Evolutionary conservation across 257 asterid genomes (phyloP), one percentile per base, ranked within the genome.

Genomic region (Penstemon eatonii): DNA sequence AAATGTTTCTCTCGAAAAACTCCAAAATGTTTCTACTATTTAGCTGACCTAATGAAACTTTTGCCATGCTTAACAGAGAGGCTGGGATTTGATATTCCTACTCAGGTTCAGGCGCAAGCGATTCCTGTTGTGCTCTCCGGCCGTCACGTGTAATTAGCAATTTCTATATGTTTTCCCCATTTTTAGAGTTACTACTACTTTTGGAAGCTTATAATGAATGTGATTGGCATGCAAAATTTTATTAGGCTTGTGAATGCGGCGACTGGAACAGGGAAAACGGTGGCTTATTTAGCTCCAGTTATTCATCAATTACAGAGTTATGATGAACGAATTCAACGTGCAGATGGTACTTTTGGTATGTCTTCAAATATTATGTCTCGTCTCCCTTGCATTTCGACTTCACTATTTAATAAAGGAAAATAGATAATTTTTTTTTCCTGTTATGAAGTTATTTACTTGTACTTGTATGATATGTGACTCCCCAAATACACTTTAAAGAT

Each of bases 241-340:
- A 44, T 55, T 61, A 94, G 99, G 89, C 92, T 94, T 68, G 96
- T 94, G 56, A 94, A 91, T 81, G 99, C 97, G 0, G 95, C 97
- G 0, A 94, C 97, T 50, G 99, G 99, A 45, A 94, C 93, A 57
- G 99, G 97, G 64, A 94, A 94, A 78, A 94, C 99, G 13, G 86
- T 91, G 68, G 94, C 96, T 4, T 94, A 94, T 86, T 74, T 94
- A 69, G 95, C 99, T 69, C 99, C 99, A 8, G 74, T 84, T 50
- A 81, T 94, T 75, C 95, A 94, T 76, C 80, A 87, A 67, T 63
- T 94, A 87, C 92, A 85, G 81, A 77, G 69, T 63, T 82, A 51
- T 66, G 86, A 85, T 51, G 75, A 86, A 59, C 77, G 82, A 69
- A 73, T 91, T 84, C 80, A 90, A 81, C 89, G 99, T 41, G 69